phyloP scores from a whole-genome alignment of 2,329 filamentous ascomycete species.

The Fusarium domesticum region DNA sequence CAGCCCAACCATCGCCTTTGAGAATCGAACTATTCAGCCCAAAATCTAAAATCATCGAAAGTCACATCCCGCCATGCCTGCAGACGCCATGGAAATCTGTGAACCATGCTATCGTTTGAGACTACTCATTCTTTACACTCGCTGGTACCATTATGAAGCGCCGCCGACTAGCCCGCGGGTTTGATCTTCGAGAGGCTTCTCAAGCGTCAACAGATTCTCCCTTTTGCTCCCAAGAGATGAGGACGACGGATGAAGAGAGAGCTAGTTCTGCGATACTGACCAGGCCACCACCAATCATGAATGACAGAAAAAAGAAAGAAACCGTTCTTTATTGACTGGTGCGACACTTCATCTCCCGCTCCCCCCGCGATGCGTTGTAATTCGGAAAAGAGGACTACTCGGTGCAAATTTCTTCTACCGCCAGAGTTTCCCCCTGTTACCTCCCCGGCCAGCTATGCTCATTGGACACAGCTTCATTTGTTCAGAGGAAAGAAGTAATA shows the following conservation, averaged over 20 bases:
- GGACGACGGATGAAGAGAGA: no score
- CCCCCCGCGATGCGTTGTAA: slow-evolving; percentile 14
- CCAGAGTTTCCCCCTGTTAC: slow-evolving; percentile 10
- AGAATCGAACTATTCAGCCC: slow-evolving; percentile 21
- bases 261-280: neutral
- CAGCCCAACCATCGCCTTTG: slow-evolving; percentile 11
- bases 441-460: neutral
- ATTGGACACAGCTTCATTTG: slow-evolving; percentile 13
- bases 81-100: slow-evolving; percentile 4
- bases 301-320: slow-evolving; percentile 7
- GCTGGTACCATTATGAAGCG: neutral
- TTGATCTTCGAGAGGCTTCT: neutral
- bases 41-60: slow-evolving; percentile 22
- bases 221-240: neutral
- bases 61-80: slow-evolving; percentile 14
- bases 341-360: slow-evolving; percentile 22
- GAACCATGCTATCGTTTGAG: neutral
- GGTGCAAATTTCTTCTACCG: slow-evolving; percentile 1
- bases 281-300: neutral
- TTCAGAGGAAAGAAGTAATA: slow-evolving; percentile 3
- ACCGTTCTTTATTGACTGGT: slow-evolving; percentile 6
- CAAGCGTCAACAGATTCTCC: neutral
- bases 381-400: neutral
- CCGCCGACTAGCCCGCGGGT: neutral
- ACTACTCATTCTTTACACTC: neutral